Percentiles rank a stretch among this genome's conserved stretches.
These are phyloP conservation scores for Penicillium sclerotiorum DNA, from an alignment of 2,329 filamentous ascomycete genomes.

Conservation along the genomic window DNA sequence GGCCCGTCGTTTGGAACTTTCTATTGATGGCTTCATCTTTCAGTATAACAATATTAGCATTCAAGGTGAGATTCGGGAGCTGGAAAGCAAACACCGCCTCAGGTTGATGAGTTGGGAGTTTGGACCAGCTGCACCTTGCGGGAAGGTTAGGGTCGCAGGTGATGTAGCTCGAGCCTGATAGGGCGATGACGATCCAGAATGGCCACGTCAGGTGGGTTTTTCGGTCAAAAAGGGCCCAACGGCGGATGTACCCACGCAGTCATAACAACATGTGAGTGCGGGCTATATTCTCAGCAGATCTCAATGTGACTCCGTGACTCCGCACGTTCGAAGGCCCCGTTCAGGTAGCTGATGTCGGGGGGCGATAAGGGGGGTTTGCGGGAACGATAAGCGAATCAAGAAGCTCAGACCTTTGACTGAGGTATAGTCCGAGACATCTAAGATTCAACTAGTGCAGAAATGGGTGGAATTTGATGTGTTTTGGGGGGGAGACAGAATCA, in stretches of 20 bases:
- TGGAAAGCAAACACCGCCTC: background rate
- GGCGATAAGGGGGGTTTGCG: constrained; percentile 19
- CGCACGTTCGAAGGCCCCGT: no score
- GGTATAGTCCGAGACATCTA: background rate
- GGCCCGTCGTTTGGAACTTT: constrained; percentile 46
- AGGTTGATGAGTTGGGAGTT: background rate
- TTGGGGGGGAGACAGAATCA: background rate
- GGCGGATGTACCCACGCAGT: constrained; percentile 5
- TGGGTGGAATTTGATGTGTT: background rate
- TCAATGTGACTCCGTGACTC: no score
- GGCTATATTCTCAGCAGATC: background rate
- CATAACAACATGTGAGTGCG: constrained; percentile 17
- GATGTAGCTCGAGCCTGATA: constrained; percentile 23
- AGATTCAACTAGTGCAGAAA: background rate
- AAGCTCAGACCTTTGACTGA: constrained; percentile 1
- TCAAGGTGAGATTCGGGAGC: constrained; percentile 4
- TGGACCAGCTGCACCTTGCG: constrained; percentile 3
- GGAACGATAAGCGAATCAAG: constrained; percentile 21
- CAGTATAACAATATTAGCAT: constrained; percentile 7
- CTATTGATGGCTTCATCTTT: constrained; percentile 40
- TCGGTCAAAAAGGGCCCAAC: background rate
- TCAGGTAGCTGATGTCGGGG: no score
- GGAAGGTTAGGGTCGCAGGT: constrained; percentile 21
- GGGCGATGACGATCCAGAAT: constrained; percentile 13
- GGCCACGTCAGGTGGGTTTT: constrained; percentile 10